Evolutionary conservation across 2,329 filamentous ascomycete genomes (phyloP).

Genomic region (Cephalotrichum gorgonifer): DNA sequence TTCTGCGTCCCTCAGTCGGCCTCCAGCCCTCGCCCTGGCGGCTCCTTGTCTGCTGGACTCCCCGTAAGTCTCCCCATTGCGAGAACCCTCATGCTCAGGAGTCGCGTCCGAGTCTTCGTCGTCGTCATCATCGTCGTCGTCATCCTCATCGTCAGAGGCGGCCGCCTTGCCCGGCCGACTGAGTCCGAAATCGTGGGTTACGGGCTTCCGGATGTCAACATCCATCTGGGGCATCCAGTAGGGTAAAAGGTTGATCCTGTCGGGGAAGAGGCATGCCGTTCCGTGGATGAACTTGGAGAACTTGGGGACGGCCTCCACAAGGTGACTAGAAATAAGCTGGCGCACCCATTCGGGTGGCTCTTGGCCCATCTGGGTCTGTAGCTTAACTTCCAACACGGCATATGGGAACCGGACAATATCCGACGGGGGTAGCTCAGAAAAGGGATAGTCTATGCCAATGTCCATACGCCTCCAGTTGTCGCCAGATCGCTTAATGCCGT

Average conservation of each 20-base stretch:
- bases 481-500: constrained; percentile 64
- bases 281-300: constrained; percentile 99
- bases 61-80: constrained; percentile 13
- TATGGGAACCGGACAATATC: constrained; percentile 93
- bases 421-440: constrained; percentile 73
- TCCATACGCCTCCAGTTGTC: constrained; percentile 96
- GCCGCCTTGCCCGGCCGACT: constrained; percentile 61
- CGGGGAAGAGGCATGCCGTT: constrained; percentile 75
- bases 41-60: constrained; percentile 27
- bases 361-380: constrained; percentile 91
- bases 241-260: constrained; percentile 78
- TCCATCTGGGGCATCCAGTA: constrained; percentile 99
- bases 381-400: constrained; percentile 90
- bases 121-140: constrained; percentile 58
- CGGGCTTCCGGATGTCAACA: constrained; percentile 89
- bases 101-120: constrained; percentile 17
- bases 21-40: constrained; percentile 21
- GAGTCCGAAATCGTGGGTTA: constrained; percentile 83
- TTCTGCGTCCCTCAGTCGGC: constrained; percentile 54
- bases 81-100: neutral
- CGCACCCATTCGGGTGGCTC: constrained; percentile 95
- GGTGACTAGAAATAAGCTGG: constrained; percentile 81
- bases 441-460: constrained; percentile 93
- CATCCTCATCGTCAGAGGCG: constrained; percentile 66
- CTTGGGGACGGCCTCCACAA: constrained; percentile 97